phyloP scores from a whole-genome alignment of 345 rosid species.

The Cardamine occulta region DNA sequence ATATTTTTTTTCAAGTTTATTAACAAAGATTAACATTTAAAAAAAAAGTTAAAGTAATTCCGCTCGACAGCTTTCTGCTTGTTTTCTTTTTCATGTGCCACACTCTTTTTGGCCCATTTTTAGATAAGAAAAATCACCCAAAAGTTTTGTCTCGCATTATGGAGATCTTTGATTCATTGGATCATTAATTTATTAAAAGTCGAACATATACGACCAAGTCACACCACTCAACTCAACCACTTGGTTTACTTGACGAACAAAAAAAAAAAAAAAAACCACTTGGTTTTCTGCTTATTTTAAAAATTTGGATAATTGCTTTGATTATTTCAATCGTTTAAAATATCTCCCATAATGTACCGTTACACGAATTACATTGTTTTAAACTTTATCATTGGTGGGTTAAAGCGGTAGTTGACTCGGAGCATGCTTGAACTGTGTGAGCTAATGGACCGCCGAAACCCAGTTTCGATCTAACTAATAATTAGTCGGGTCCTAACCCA shows the following conservation, averaged over 20 bases:
- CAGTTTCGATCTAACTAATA: not conserved
- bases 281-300: not conserved
- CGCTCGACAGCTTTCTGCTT: not conserved
- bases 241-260: not conserved
- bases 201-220: not conserved
- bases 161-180: too few species aligned
- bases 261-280: not conserved
- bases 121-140: not conserved
- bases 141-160: not conserved
- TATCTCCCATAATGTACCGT: not conserved
- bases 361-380: not conserved
- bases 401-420: not conserved
- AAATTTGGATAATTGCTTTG: not conserved
- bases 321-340: not conserved
- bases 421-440: not conserved
- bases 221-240: not conserved
- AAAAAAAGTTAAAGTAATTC: too few species aligned
- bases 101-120: not conserved
- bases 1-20: too few species aligned
- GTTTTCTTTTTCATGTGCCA: too few species aligned
- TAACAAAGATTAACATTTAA: too few species aligned
- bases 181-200: not conserved
- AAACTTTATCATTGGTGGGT: not conserved
- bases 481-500: not conserved
- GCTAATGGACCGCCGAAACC: too few species aligned